These are phyloP conservation scores for Trichothecium roseum DNA, from an alignment of 2,329 filamentous ascomycete species.

Conservation along the genomic window DNA sequence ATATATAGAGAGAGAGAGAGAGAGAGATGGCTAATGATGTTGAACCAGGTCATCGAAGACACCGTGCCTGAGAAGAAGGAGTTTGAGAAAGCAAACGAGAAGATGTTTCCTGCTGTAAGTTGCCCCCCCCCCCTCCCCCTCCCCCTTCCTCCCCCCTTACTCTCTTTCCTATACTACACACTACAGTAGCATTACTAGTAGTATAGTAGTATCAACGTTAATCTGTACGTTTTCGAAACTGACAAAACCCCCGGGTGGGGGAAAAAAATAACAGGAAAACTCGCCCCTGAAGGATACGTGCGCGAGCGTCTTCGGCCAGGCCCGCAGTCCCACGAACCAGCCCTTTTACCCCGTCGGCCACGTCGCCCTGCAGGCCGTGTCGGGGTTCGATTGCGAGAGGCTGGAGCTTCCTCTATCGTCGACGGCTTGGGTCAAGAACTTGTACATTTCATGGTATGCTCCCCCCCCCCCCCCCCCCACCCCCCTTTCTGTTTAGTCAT, in stretches of 20 bases:
- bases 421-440: constrained; percentile 26
- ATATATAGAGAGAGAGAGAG: no score
- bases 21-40: no score
- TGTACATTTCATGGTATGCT: constrained; percentile 26
- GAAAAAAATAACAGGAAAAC: constrained; percentile 22
- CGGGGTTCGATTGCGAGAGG: constrained; percentile 13
- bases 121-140: background rate
- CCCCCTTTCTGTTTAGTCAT: no score
- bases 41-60: constrained; percentile 13
- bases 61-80: constrained; percentile 15
- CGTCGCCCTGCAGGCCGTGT: constrained; percentile 23
- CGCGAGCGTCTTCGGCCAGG: constrained; percentile 13
- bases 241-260: no score
- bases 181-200: no score
- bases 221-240: no score
- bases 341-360: constrained; percentile 29
- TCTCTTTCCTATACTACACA: no score
- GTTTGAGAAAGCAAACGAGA: constrained; percentile 18
- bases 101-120: constrained; percentile 18
- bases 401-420: constrained; percentile 17
- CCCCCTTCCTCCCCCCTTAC: no score
- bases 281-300: constrained; percentile 23
- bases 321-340: constrained; percentile 16
- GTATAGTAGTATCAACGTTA: no score
- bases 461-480: background rate